These are phyloP conservation scores for Beta macrorhiza DNA, from an alignment of 179 eudicot genomes.

Conservation along the genomic window DNA sequence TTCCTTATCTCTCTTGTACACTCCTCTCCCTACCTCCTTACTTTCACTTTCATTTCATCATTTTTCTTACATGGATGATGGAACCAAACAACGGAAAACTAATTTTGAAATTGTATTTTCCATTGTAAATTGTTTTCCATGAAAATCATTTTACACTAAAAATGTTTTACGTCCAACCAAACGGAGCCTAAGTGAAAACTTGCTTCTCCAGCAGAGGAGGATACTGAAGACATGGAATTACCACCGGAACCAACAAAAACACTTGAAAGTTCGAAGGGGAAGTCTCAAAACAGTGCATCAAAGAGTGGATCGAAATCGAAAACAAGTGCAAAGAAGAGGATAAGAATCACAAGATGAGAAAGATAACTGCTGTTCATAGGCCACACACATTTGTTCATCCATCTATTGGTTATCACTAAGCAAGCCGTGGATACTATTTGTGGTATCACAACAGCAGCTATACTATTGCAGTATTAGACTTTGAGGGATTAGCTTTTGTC, in stretches of 20 bases:
- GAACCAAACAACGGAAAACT: too few species aligned
- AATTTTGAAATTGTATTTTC: too few species aligned
- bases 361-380: neutral
- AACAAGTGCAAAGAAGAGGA: conserved; percentile 43
- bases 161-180: neutral
- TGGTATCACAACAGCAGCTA: neutral
- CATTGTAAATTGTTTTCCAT: too few species aligned
- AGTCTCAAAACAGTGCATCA: conserved; percentile 18
- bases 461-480: conserved; percentile 9
- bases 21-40: too few species aligned
- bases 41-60: too few species aligned
- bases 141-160: neutral
- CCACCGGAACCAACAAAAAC: conserved; percentile 33
- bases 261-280: conserved; percentile 37
- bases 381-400: conserved; percentile 15
- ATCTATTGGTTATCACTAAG: conserved; percentile 17
- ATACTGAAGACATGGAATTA: conserved; percentile 33
- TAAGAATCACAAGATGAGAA: conserved; percentile 24
- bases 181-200: conserved; percentile 37
- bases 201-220: conserved; percentile 35
- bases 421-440: conserved; percentile 15
- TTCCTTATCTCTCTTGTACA: too few species aligned
- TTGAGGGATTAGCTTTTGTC: neutral
- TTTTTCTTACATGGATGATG: too few species aligned
- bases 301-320: conserved; percentile 35